Conservation (phyloP, 192 early-diverging fungal species). For the Backusella westeae region DNA sequence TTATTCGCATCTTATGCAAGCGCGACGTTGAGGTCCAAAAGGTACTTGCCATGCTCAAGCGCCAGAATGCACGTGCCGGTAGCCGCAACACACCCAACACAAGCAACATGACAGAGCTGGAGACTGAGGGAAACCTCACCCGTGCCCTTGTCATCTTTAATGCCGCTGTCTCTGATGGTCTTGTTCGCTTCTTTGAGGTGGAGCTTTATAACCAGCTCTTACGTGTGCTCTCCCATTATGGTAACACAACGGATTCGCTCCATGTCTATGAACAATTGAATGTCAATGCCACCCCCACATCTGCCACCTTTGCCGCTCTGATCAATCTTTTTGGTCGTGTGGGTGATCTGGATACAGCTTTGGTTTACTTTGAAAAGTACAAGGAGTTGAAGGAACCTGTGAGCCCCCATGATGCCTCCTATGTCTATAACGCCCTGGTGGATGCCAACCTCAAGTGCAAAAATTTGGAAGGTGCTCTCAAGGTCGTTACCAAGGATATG, state of each 20-base stretch:
- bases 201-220: constrained; percentile 38
- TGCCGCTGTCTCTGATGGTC: constrained; percentile 10
- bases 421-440: constrained; percentile 35
- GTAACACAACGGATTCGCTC: constrained; percentile 24
- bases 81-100: background rate
- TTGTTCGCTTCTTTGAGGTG: constrained; percentile 27
- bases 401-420: constrained; percentile 24
- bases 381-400: constrained; percentile 1
- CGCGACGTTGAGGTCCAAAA: constrained; percentile 43
- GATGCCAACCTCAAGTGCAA: constrained; percentile 36
- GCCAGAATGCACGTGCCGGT: constrained; percentile 27
- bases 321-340: constrained; percentile 46
- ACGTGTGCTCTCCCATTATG: constrained; percentile 36
- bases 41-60: constrained; percentile 31
- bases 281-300: constrained; percentile 30
- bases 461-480: constrained; percentile 22
- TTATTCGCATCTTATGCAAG: constrained; percentile 32
- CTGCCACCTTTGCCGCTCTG: constrained; percentile 54
- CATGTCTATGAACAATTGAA: constrained; percentile 32
- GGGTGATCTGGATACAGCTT: constrained; percentile 27
- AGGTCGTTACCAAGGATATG: constrained; percentile 31
- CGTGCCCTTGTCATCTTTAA: constrained; percentile 30
- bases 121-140: constrained; percentile 29
- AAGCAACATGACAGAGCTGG: constrained; percentile 20
- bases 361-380: constrained; percentile 30